These are phyloP conservation scores for Dittrichia graveolens DNA, from an alignment of 129 eudicot species.

Conservation along the genomic window DNA sequence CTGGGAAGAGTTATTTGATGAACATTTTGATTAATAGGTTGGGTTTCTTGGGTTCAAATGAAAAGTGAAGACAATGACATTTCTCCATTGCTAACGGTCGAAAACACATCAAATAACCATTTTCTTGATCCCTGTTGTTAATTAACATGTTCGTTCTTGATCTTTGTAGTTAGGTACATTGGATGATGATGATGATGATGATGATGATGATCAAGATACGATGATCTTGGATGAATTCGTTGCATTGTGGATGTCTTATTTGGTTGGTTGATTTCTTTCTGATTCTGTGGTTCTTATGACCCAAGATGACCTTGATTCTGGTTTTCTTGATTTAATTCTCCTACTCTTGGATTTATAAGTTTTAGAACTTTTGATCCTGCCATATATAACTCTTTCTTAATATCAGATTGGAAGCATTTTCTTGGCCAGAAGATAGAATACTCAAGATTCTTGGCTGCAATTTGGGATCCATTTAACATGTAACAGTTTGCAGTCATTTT, in stretches of 20 bases:
- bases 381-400: slow-evolving; percentile 38
- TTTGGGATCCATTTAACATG: slow-evolving; percentile 31
- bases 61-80: neutral
- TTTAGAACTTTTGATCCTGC: slow-evolving; percentile 17
- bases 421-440: slow-evolving; percentile 38
- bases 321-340: neutral
- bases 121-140: slow-evolving; percentile 28
- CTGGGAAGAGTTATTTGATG: slow-evolving; percentile 74
- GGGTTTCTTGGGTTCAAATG: neutral
- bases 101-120: slow-evolving; percentile 34
- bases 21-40: slow-evolving; percentile 39
- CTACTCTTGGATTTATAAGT: neutral
- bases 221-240: slow-evolving; percentile 39
- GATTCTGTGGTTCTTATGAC: slow-evolving; percentile 15
- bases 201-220: slow-evolving; percentile 17
- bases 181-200: slow-evolving; percentile 31
- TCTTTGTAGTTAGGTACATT: slow-evolving; percentile 52
- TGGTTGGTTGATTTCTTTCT: slow-evolving; percentile 41
- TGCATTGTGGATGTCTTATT: slow-evolving; percentile 32
- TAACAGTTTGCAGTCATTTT: no score
- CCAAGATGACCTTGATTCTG: slow-evolving; percentile 19
- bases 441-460: slow-evolving; percentile 44
- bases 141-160: slow-evolving; percentile 31
- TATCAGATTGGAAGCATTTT: slow-evolving; percentile 43
- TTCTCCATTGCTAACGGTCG: slow-evolving; percentile 10